phyloP scores from a whole-genome alignment of 2,329 filamentous ascomycete genomes.

The Ascochyta clinopodiicola region DNA sequence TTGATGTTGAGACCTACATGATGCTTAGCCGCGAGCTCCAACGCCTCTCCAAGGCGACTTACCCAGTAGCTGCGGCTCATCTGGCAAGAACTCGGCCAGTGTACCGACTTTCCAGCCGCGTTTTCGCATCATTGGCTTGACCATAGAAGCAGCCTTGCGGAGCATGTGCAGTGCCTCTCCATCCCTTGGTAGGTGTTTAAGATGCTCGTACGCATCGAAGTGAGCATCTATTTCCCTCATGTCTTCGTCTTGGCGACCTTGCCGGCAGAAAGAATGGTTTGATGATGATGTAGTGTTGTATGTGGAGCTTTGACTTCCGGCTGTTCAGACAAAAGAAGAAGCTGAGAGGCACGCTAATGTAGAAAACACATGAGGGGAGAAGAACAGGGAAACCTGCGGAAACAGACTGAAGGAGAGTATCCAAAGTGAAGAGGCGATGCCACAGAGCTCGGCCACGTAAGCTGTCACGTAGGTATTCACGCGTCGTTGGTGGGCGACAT shows the following conservation, averaged over 20 bases:
- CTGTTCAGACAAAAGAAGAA: background rate
- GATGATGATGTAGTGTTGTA: slow-evolving; percentile 1
- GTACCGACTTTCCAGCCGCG: slow-evolving; percentile 79
- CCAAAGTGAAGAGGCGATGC: slow-evolving; percentile 20
- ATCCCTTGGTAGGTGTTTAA: slow-evolving; percentile 53
- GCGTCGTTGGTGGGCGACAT: slow-evolving; percentile 23
- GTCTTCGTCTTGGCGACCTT: background rate
- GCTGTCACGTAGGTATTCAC: slow-evolving; percentile 29
- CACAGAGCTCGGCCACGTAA: slow-evolving; percentile 32
- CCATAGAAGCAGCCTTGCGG: slow-evolving; percentile 81
- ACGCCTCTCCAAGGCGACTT: slow-evolving; percentile 22
- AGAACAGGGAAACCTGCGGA: slow-evolving; percentile 12
- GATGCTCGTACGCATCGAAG: slow-evolving; percentile 59
- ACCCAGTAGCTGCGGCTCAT: slow-evolving; percentile 75
- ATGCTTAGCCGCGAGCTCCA: slow-evolving; percentile 20
- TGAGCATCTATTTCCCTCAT: slow-evolving; percentile 57
- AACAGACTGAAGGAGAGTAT: slow-evolving; percentile 12
- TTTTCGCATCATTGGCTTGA: slow-evolving; percentile 94
- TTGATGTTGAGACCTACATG: slow-evolving; percentile 74
- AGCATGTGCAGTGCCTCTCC: slow-evolving; percentile 64
- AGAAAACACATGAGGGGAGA: slow-evolving; percentile 7
- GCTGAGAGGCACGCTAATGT: background rate
- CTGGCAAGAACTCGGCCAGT: slow-evolving; percentile 85
- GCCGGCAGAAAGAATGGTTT: background rate
- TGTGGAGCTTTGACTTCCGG: background rate